phyloP scores from a whole-genome alignment of 2,329 filamentous ascomycete genomes.

The Talaromyces verruculosus region DNA sequence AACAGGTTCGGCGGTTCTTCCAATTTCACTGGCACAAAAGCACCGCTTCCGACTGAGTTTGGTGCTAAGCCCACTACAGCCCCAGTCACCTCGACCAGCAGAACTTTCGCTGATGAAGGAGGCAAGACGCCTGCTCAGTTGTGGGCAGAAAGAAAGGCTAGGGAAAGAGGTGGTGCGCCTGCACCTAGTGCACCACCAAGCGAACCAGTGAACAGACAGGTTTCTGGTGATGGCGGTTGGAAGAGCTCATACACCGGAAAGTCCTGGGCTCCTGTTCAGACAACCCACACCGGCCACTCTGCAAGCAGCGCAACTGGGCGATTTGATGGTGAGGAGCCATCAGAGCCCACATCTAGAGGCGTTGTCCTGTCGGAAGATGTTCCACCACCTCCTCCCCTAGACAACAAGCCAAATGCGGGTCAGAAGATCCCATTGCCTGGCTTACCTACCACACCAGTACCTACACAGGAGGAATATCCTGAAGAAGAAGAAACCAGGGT shows the following conservation, averaged over 20 bases:
- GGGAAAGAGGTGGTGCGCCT: constrained; percentile 53
- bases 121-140: constrained; percentile 96
- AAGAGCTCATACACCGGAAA: constrained; percentile 90
- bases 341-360: constrained; percentile 60
- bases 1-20: constrained; percentile 77
- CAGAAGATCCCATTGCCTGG: constrained; percentile 77
- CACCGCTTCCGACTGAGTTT: constrained; percentile 72
- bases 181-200: not conserved
- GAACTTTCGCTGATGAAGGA: constrained; percentile 89
- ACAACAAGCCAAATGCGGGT: constrained; percentile 67
- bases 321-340: constrained; percentile 50
- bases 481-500: constrained; percentile 45
- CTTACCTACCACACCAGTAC: constrained; percentile 41
- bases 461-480: constrained; percentile 50
- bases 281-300: constrained; percentile 67
- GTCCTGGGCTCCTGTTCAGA: constrained; percentile 82
- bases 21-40: constrained; percentile 83
- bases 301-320: constrained; percentile 53
- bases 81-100: constrained; percentile 74
- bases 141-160: constrained; percentile 96
- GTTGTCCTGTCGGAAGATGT: constrained; percentile 24
- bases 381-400: constrained; percentile 60
- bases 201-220: constrained; percentile 41
- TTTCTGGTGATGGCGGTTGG: constrained; percentile 70
- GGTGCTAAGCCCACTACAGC: constrained; percentile 61